Conservation (phyloP, 2,329 filamentous ascomycete genomes). For the Nakataea oryzae region DNA sequence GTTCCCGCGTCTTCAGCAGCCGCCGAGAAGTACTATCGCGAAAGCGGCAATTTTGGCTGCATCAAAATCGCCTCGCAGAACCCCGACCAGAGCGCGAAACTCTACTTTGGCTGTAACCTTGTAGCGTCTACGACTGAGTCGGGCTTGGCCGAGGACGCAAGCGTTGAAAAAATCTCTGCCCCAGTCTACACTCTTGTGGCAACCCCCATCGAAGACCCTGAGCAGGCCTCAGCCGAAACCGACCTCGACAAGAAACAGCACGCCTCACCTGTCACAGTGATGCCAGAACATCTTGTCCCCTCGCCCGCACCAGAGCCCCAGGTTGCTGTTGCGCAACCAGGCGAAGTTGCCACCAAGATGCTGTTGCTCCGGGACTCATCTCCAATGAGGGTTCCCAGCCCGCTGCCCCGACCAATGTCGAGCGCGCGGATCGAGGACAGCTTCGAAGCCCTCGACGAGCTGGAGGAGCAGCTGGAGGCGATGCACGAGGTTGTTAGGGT, state of each 20-base stretch:
- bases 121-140: slow-evolving; percentile 14
- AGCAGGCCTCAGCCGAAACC: neutral
- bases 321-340: neutral
- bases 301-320: neutral
- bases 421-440: slow-evolving; percentile 48
- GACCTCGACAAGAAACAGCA: neutral
- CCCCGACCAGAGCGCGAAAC: slow-evolving; percentile 12
- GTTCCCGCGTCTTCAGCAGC: slow-evolving; percentile 17
- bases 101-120: slow-evolving; percentile 43
- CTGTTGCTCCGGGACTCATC: neutral
- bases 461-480: slow-evolving; percentile 52
- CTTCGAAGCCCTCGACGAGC: slow-evolving; percentile 48
- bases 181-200: neutral
- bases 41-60: slow-evolving; percentile 4
- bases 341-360: neutral
- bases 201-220: neutral
- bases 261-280: neutral
- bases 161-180: neutral
- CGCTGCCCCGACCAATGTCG: neutral
- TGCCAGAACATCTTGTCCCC: neutral
- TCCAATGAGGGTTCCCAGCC: neutral
- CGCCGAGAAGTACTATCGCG: slow-evolving; percentile 1
- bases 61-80: slow-evolving; percentile 2
- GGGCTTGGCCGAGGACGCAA: neutral
- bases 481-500: slow-evolving; percentile 29